Base-by-base conservation (phyloP, 306 rosid genomes). In the Corylus avellana region DNA sequence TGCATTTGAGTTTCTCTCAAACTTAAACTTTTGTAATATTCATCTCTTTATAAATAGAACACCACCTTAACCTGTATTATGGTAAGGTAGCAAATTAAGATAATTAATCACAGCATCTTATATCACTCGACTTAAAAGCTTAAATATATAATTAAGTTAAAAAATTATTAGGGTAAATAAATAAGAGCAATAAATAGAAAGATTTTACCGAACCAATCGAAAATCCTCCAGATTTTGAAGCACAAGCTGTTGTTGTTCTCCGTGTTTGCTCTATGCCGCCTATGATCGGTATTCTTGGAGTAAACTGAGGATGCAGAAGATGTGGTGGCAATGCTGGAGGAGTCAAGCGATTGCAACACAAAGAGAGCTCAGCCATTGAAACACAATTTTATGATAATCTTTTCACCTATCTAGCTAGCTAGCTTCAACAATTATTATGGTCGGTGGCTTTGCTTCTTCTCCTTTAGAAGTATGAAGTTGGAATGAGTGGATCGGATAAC, bases 211-310 rank as follows among this genome's bases (percentile, higher is more conserved):
- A 82, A 72, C 82, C 82, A 59, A 89, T 71, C 3, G 93, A 86
- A 39, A 88, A 84, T 12, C 89, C 89, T 18, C 88, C 89, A 25
- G 90, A 88, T 76, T 91, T 89, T 13, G 85, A 75, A 17, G 90
- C 93, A 20, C 61, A 86, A 53, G 78, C 73, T 6, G 49, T 50
- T 27, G 73, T 3, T 11, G 51, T 61, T 51, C 57, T 70, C 1
- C 73, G 79, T 73, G 78, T 82, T 37, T 22, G 77, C 22, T 27
- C 58, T 72, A 29, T 9, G 76, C 56, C 11, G 49, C 59, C 66
- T 76, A 17, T 32, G 35, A 32, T 61, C 7, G 51, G 58, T 17
- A 10, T 7, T 55, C 57, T 7, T 44, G 80, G 81, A 3, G 44
- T 16, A 17, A 68, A 47, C 44, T 53, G 72, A 57, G 62, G 47